These are phyloP conservation scores for Trichocomaceae sp. DNA, from an alignment of 2,329 filamentous ascomycete species.

Conservation along the genomic window DNA sequence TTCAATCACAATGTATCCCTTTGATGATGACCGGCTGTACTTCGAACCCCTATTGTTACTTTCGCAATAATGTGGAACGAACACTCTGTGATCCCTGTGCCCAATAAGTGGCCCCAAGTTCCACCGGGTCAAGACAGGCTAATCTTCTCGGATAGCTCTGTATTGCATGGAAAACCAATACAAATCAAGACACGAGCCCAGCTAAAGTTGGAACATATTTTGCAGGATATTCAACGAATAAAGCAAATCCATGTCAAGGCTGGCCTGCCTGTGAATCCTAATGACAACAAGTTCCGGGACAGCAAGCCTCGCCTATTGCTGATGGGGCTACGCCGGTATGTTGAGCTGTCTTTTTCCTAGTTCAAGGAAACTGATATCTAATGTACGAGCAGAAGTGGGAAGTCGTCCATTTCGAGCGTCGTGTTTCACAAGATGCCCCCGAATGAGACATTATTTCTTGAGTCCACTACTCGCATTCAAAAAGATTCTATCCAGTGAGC, in stretches of 20 bases:
- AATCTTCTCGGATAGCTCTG: constrained; percentile 17
- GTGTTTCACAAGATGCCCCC: constrained; percentile 98
- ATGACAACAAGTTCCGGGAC: constrained; percentile 45
- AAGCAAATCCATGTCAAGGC: constrained; percentile 16
- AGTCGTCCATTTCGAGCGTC: constrained; percentile 96
- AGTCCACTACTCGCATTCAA: constrained; percentile 89
- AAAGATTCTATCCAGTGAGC: constrained; percentile 91
- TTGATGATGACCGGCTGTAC: background rate
- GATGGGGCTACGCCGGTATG: constrained; percentile 90
- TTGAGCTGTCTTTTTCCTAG: constrained; percentile 8
- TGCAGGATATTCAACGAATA: constrained; percentile 26
- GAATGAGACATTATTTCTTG: constrained; percentile 89
- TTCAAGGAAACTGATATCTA: constrained; percentile 6
- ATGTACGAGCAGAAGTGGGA: constrained; percentile 66
- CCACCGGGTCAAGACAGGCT: constrained; percentile 13
- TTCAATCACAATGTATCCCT: background rate
- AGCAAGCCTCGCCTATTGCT: constrained; percentile 77
- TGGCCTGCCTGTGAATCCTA: constrained; percentile 21
- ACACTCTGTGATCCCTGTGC: constrained; percentile 6
- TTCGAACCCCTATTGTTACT: background rate
- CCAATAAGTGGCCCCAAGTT: constrained; percentile 3
- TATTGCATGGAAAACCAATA: constrained; percentile 17
- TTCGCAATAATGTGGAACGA: constrained; percentile 3
- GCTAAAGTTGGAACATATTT: constrained; percentile 29
- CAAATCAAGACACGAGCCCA: constrained; percentile 25